phyloP scores from a whole-genome alignment of 768 basidiomycete species.

The Agaricus subrufescens region DNA sequence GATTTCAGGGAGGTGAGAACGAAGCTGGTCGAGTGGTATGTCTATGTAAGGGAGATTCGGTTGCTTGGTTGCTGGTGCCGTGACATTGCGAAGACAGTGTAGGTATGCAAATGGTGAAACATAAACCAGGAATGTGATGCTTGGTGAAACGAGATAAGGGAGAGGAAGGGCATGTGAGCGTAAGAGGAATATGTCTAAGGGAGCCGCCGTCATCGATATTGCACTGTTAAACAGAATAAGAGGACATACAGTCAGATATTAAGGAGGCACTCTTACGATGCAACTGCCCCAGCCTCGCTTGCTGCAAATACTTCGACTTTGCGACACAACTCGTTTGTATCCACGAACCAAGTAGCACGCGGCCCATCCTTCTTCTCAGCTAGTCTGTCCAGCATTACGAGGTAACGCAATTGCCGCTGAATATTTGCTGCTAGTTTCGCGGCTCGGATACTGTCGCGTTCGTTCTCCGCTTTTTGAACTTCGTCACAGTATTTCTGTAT shows the following conservation, averaged over 20 bases:
- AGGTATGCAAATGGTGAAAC: slow-evolving; percentile 70
- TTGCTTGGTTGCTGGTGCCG: slow-evolving; percentile 14
- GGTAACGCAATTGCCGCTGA: slow-evolving; percentile 55
- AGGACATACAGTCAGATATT: neutral
- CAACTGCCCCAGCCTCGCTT: slow-evolving; percentile 48
- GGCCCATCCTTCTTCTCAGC: slow-evolving; percentile 56
- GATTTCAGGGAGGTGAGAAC: slow-evolving; percentile 34
- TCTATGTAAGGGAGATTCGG: slow-evolving; percentile 39
- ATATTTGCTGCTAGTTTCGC: slow-evolving; percentile 43
- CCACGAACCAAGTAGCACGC: slow-evolving; percentile 74
- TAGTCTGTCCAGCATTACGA: slow-evolving; percentile 68
- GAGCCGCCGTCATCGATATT: slow-evolving; percentile 34
- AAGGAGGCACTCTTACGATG: slow-evolving; percentile 38
- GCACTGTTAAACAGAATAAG: slow-evolving; percentile 15
- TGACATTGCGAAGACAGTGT: slow-evolving; percentile 40
- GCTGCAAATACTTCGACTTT: slow-evolving; percentile 45
- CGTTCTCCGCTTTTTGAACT: slow-evolving; percentile 48
- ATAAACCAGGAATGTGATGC: slow-evolving; percentile 68
- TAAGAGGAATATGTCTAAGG: slow-evolving; percentile 69
- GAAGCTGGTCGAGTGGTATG: slow-evolving; percentile 46
- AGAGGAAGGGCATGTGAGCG: slow-evolving; percentile 66
- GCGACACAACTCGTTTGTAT: slow-evolving; percentile 50
- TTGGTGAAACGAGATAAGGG: slow-evolving; percentile 65
- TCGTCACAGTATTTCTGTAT: slow-evolving; percentile 57
- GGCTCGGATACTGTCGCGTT: slow-evolving; percentile 50